Evolutionary conservation across 208 protist genomes (phyloP).

Genomic region (Trypanosoma conorhini): DNA sequence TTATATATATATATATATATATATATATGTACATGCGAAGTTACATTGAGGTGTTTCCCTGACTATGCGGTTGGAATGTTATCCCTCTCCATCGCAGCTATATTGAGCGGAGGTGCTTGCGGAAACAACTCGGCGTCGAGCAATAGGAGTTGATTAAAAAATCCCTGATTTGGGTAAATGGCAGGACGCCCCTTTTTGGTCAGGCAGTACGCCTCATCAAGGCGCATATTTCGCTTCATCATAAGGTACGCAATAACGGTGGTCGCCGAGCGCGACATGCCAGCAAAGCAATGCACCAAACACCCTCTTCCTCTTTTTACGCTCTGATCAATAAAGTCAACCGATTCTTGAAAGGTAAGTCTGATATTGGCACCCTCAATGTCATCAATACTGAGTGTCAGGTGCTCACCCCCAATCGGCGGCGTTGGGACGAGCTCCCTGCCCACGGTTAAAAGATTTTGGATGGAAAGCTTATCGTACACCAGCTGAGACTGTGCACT

Average conservation of each 20-base stretch:
- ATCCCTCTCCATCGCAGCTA: constrained; percentile 47
- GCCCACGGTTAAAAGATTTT: constrained; percentile 81
- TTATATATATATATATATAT: constrained; percentile 17
- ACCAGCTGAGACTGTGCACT: constrained; percentile 85
- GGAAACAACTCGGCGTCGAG: constrained; percentile 71
- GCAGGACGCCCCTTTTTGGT: constrained; percentile 74
- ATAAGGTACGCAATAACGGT: constrained; percentile 90
- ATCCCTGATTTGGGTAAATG: constrained; percentile 84
- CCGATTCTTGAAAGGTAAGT: constrained; percentile 72
- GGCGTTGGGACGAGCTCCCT: constrained; percentile 67
- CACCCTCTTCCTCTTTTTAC: constrained; percentile 51
- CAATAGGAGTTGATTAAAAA: constrained; percentile 75
- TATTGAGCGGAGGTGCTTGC: constrained; percentile 51
- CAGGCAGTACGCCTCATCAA: constrained; percentile 83
- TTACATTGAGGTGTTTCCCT: neutral
- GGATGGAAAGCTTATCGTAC: constrained; percentile 82
- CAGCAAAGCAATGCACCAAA: constrained; percentile 91
- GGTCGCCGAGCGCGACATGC: constrained; percentile 87
- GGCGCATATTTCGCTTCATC: constrained; percentile 77
- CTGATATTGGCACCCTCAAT: constrained; percentile 82
- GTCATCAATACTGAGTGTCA: constrained; percentile 82
- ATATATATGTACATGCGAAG: constrained; percentile 15
- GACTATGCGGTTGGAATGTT: constrained; percentile 12
- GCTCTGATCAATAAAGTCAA: constrained; percentile 82
- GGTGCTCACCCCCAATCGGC: constrained; percentile 67